Conservation (phyloP, 2,329 filamentous ascomycete genomes). For the Grosmannia penicillata region DNA sequence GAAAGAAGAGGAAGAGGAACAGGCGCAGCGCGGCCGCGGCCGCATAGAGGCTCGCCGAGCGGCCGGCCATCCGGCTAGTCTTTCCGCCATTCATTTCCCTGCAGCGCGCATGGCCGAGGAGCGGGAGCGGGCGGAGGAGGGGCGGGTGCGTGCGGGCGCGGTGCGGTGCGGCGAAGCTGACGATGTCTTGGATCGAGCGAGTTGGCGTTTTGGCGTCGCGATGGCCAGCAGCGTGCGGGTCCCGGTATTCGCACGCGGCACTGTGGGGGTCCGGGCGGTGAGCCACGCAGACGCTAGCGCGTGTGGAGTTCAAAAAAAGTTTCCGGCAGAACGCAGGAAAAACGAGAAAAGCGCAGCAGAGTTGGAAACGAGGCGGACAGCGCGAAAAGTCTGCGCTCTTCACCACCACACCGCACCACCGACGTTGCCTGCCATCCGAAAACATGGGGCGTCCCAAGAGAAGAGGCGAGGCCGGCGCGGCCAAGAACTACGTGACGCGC, state of each 20-base stretch:
- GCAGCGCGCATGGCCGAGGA: background rate
- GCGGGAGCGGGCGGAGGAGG: background rate
- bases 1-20: constrained; percentile 66
- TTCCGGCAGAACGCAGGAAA: background rate
- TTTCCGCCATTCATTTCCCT: constrained; percentile 10
- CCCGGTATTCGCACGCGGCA: no score
- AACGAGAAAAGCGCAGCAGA: background rate
- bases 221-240: no score
- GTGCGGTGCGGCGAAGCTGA: background rate
- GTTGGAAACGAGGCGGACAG: background rate
- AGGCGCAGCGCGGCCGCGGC: constrained; percentile 67
- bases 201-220: constrained; percentile 1
- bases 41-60: constrained; percentile 53
- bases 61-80: constrained; percentile 13
- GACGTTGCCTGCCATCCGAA: constrained; percentile 8
- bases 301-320: background rate
- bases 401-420: background rate
- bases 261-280: constrained; percentile 1
- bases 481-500: constrained; percentile 96
- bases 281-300: background rate
- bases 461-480: constrained; percentile 82
- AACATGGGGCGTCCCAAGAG: constrained; percentile 69
- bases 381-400: background rate
- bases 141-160: background rate
- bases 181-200: background rate